A percentile compares a stretch with the other conserved stretches of the same genome.
phyloP scores from a whole-genome alignment of 257 asterid species.

The Penstemon newberryi region DNA sequence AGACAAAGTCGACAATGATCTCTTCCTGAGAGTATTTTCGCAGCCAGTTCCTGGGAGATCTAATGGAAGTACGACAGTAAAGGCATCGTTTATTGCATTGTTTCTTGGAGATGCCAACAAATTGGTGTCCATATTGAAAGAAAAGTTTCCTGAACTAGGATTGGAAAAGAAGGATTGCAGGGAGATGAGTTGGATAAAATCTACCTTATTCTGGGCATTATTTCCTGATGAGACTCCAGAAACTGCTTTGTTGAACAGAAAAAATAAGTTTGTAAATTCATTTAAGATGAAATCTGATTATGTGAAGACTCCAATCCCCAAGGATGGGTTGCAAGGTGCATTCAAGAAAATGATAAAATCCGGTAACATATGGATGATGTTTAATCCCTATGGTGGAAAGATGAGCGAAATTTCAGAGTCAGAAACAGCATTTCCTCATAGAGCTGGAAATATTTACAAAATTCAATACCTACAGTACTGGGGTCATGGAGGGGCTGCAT shows the following conservation, averaged over 20 bases:
- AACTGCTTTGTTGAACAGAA: conserved; percentile 16
- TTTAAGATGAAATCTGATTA: conserved; percentile 42
- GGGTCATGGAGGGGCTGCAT: conserved; percentile 21
- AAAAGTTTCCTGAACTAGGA: conserved; percentile 40
- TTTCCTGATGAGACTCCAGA: conserved; percentile 15
- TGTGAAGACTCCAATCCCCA: conserved; percentile 32
- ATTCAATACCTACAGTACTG: conserved; percentile 33
- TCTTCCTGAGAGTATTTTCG: conserved; percentile 20
- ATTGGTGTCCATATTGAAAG: conserved; percentile 1
- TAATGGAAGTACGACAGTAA: not conserved
- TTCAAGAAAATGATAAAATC: not conserved
- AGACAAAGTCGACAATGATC: conserved; percentile 8
- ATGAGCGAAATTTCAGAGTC: conserved; percentile 36
- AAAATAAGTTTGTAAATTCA: not conserved
- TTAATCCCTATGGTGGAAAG: conserved; percentile 43
- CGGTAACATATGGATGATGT: not conserved
- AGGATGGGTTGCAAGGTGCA: not conserved
- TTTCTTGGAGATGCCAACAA: conserved; percentile 28
- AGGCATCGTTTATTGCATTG: conserved; percentile 31
- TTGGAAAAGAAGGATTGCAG: conserved; percentile 27
- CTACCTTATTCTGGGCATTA: conserved; percentile 22
- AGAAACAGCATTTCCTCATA: conserved; percentile 35
- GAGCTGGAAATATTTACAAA: conserved; percentile 39
- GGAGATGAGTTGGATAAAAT: conserved; percentile 37
- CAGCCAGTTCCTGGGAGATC: not conserved